Conservation (phyloP, 1,284 basidiomycete species). For the Austroboletus niveus region DNA sequence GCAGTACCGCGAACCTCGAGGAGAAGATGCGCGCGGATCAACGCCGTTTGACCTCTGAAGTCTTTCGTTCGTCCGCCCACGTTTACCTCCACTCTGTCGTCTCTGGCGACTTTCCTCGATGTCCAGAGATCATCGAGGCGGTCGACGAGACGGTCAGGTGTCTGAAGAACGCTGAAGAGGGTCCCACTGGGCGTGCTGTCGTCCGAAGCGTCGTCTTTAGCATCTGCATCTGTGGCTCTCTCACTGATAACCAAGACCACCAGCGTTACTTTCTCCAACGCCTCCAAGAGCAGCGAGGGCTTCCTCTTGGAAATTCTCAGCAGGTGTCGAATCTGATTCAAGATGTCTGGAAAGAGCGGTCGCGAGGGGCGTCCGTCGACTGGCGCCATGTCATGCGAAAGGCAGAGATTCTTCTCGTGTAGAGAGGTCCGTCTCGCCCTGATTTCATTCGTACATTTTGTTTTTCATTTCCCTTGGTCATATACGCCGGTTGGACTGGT, state of each 20-base stretch:
- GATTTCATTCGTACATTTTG: background rate
- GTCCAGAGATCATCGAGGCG: constrained; percentile 55
- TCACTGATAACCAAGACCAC: constrained; percentile 52
- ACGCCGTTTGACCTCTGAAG: constrained; percentile 57
- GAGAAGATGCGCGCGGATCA: constrained; percentile 37
- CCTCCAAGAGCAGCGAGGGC: constrained; percentile 49
- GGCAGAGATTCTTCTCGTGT: constrained; percentile 62
- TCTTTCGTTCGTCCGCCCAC: constrained; percentile 71
- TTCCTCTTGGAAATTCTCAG: constrained; percentile 60
- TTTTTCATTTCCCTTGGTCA: constrained; percentile 1
- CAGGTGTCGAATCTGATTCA: constrained; percentile 57
- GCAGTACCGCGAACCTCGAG: background rate
- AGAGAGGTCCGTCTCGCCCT: constrained; percentile 21
- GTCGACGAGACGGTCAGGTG: constrained; percentile 55
- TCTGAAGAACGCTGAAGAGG: constrained; percentile 45
- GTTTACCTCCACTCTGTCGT: constrained; percentile 73
- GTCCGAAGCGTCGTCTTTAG: constrained; percentile 77
- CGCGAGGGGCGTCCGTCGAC: constrained; percentile 40
- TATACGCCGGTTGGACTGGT: background rate
- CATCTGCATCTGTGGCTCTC: constrained; percentile 68
- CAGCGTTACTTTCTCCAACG: constrained; percentile 45
- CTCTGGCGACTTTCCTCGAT: constrained; percentile 62
- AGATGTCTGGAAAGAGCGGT: constrained; percentile 51
- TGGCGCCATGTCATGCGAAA: constrained; percentile 60
- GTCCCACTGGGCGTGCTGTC: constrained; percentile 49